These are phyloP conservation scores for Pachysandra terminalis DNA, from an alignment of 164 flowering plant genomes.

Conservation along the genomic window DNA sequence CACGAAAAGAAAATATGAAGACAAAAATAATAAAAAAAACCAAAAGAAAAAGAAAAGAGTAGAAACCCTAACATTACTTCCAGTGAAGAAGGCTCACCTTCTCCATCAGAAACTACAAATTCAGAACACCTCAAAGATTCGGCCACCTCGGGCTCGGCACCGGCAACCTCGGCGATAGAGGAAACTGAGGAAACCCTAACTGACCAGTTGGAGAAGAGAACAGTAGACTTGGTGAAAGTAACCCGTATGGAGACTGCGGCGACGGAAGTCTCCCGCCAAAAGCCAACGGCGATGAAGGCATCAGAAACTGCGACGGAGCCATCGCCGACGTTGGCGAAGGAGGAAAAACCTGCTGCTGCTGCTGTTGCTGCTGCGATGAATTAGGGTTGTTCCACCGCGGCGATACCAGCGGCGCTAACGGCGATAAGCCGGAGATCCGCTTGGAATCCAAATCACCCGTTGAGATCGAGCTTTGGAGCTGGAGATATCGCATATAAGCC, in stretches of 20 bases:
- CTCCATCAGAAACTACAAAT: not conserved
- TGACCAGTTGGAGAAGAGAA: slow-evolving; percentile 45
- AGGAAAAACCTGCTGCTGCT: slow-evolving; percentile 11
- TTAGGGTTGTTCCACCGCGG: slow-evolving; percentile 27
- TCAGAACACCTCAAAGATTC: slow-evolving; percentile 20
- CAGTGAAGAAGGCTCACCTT: slow-evolving; percentile 5
- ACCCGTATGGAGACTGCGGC: slow-evolving; percentile 44
- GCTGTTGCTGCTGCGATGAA: slow-evolving; percentile 6
- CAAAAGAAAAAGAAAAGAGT: not conserved
- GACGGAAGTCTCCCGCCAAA: slow-evolving; percentile 68
- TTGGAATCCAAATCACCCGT: slow-evolving; percentile 27
- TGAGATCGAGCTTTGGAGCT: slow-evolving; percentile 41
- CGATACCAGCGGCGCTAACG: slow-evolving; percentile 26
- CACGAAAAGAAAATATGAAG: no score
- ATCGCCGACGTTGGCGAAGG: slow-evolving; percentile 13
- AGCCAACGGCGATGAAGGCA: slow-evolving; percentile 49
- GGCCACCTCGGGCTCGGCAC: slow-evolving; percentile 51
- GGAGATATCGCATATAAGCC: slow-evolving; percentile 79
- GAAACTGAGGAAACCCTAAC: slow-evolving; percentile 45
- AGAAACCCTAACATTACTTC: not conserved
- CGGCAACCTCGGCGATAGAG: slow-evolving; percentile 52
- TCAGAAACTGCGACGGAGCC: slow-evolving; percentile 14
- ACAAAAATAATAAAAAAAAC: no score
- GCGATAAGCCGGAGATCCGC: slow-evolving; percentile 34
- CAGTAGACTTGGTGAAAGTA: slow-evolving; percentile 36